phyloP scores from a whole-genome alignment of 371 early-diverging fungal species.

The Mycotypha africana region DNA sequence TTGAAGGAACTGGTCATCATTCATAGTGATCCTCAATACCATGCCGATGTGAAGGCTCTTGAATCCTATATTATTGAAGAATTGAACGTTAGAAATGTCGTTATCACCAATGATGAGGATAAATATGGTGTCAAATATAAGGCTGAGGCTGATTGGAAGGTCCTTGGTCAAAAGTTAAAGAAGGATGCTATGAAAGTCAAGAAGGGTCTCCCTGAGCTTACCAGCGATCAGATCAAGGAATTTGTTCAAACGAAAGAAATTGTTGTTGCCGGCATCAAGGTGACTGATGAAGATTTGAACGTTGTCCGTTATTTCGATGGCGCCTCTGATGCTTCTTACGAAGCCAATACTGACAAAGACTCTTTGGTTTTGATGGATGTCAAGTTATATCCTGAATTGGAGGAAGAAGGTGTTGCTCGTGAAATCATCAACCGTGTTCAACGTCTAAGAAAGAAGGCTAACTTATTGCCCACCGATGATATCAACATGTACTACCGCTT shows the following conservation, averaged over 20 bases:
- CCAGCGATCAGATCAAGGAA: slow-evolving; percentile 76
- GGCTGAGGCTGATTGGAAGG: slow-evolving; percentile 88
- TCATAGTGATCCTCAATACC: slow-evolving; percentile 83
- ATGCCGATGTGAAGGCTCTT: slow-evolving; percentile 77
- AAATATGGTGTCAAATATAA: slow-evolving; percentile 90
- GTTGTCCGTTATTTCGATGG: slow-evolving; percentile 76
- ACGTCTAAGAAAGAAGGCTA: slow-evolving; percentile 93
- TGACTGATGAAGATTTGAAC: slow-evolving; percentile 80
- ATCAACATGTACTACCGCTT: slow-evolving; percentile 69
- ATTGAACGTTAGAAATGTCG: slow-evolving; percentile 85
- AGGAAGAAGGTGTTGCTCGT: slow-evolving; percentile 93
- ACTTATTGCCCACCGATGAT: slow-evolving; percentile 81
- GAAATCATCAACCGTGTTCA: slow-evolving; percentile 99
- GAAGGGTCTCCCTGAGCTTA: slow-evolving; percentile 78
- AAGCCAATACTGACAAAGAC: slow-evolving; percentile 78
- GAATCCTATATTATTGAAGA: slow-evolving; percentile 92
- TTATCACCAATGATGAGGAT: slow-evolving; percentile 86
- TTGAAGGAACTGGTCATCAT: slow-evolving; percentile 92
- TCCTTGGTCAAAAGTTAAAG: slow-evolving; percentile 84
- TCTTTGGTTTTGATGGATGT: slow-evolving; percentile 91
- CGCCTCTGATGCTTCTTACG: slow-evolving; percentile 53
- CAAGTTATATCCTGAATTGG: slow-evolving; percentile 74
- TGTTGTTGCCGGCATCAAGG: slow-evolving; percentile 74
- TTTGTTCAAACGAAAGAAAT: slow-evolving; percentile 69
- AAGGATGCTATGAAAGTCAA: slow-evolving; percentile 86